These are phyloP conservation scores for Sechiopsis laciniata DNA, from an alignment of 306 rosid species.

Conservation along the genomic window DNA sequence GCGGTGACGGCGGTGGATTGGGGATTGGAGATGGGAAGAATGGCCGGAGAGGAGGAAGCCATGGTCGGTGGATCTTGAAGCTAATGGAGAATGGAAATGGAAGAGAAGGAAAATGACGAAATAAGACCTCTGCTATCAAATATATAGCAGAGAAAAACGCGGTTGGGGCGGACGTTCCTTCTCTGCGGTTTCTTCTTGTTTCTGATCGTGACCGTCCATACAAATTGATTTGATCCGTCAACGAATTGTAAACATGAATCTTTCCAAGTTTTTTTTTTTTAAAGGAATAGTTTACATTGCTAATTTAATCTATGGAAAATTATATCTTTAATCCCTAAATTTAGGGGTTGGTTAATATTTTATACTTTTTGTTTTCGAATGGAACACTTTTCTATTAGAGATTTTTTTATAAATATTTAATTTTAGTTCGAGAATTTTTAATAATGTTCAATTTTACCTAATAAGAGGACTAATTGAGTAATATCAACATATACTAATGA, in stretches of 20 bases:
- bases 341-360: no score
- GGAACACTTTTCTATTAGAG: no score
- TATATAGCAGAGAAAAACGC: constrained; percentile 17
- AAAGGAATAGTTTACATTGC: no score
- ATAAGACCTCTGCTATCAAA: neutral
- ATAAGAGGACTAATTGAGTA: no score
- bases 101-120: constrained; percentile 11
- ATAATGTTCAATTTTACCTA: no score
- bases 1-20: constrained; percentile 18
- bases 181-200: neutral
- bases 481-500: no score
- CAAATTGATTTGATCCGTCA: neutral
- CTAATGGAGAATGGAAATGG: neutral
- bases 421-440: no score
- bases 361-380: no score
- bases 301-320: no score
- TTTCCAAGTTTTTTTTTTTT: no score
- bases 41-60: constrained; percentile 51
- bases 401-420: no score
- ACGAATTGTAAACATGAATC: neutral
- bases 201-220: constrained; percentile 7
- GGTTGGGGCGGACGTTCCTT: neutral
- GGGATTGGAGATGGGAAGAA: constrained; percentile 50
- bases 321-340: no score
- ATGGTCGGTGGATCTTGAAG: constrained; percentile 31